Percentiles rank a stretch among this genome's conserved stretches.
phyloP scores from a whole-genome alignment of 495 filamentous ascomycete genomes.

The Hypomontagnella submonticulosa region DNA sequence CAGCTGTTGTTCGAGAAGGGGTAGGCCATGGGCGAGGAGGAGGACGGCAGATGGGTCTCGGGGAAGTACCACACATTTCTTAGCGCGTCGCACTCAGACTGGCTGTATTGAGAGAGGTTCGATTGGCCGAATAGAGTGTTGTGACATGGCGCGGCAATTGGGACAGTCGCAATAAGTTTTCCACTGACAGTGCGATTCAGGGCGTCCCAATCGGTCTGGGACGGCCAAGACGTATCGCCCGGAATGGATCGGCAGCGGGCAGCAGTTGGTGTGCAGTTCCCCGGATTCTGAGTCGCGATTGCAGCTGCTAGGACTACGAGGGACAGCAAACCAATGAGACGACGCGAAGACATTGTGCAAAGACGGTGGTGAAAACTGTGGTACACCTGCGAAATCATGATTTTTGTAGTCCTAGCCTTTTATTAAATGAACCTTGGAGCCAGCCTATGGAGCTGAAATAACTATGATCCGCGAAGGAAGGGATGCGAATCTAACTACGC shows the following conservation, averaged over 20 bases:
- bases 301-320: too few species aligned
- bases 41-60: constrained; percentile 36
- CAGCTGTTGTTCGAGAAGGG: constrained; percentile 27
- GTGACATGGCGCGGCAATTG: constrained; percentile 60
- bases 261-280: neutral
- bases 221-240: constrained; percentile 62
- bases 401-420: too few species aligned
- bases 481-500: too few species aligned
- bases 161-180: constrained; percentile 59
- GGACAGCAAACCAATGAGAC: too few species aligned
- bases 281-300: too few species aligned
- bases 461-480: too few species aligned
- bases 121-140: neutral
- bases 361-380: too few species aligned
- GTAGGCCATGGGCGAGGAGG: constrained; percentile 28
- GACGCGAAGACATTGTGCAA: too few species aligned
- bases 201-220: constrained; percentile 46
- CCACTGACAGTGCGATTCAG: constrained; percentile 55
- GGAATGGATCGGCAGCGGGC: constrained; percentile 49
- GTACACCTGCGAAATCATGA: too few species aligned
- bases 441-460: too few species aligned
- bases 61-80: constrained; percentile 28
- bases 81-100: constrained; percentile 26
- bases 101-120: constrained; percentile 18
- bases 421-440: too few species aligned